Base-by-base conservation (phyloP, 768 basidiomycete species). In the Phanerochaete carnosa region DNA sequence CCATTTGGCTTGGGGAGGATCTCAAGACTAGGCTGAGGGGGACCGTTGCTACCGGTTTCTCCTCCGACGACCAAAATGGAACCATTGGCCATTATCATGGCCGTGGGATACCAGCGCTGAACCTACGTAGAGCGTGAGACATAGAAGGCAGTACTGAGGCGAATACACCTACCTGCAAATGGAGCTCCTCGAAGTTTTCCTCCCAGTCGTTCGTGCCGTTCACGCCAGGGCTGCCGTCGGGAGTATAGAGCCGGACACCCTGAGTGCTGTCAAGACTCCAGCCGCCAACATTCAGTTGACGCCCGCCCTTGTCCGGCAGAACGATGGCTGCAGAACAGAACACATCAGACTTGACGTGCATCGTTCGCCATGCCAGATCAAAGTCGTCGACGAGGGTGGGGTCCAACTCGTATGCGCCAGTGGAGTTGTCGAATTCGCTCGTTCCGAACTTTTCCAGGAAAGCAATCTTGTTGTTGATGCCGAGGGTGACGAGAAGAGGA, bases 181-280 rank as follows among this genome's bases (percentile, higher is more conserved):
- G 63, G 1, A 92, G 76, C 39, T 79, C 77, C 0, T 80, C 62
- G 39, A 75, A 76, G 63, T 92, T 83, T 70, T 92, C 90, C 70
- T 92, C 81, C 91, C 91, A 93, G 65, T 92, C 88, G 56, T 84
- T 86, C 4, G 88, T 91, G 6, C 84, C 83, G 62, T 89, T 90
- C 29, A 85, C 82, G 0, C 91, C 91, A 3, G 81, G 73, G 1
- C 68, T 74, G 26, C 91, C 90, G 65, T 87, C 80, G 0, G 91
- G 91, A 0, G 83, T 83, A 62, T 89, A 92, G 16, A 93, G 71
- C 29, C 91, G 81, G 30, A 93, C 76, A 43, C 91, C 91, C 55
- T 76, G 88, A 11, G 89, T 90, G 23, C 89, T 90, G 1, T 82
- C 75, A 55, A 83, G 73, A 19, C 88, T 89, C 90, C 90, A 84